Base-by-base conservation (phyloP, 257 asterid genomes). In the Oldenlandia corymbosa region DNA sequence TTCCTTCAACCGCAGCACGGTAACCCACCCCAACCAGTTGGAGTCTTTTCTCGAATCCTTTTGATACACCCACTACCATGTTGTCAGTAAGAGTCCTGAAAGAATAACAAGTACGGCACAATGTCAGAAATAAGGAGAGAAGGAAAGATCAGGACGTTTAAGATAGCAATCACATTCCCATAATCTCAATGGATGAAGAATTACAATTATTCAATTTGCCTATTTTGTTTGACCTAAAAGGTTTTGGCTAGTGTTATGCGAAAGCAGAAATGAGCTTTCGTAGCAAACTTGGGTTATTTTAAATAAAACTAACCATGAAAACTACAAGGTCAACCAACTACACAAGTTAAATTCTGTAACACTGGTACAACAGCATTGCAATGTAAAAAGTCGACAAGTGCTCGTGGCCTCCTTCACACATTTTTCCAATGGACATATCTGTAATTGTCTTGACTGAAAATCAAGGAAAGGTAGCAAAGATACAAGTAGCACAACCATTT, bases 11-110 rank as follows among this genome's bases (percentile, higher is more conserved):
- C 0, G 84, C 71, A 34, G 99, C 99, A 76, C 97, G 97, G 70
- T 89, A 89, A 28, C 99, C 99, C 2, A 95, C 92, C 26, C 99
- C 99, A 23, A 92, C 68, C 76, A 92, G 73, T 76, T 92, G 97
- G 57, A 92, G 97, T 77, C 71, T 89, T 83, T 92, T 92, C 75
- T 92, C 99, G 24, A 89, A 92, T 20, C 96, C 99, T 78, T 87
- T 89, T 1, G 99, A 92, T 26, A 92, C 97, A 0, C 99, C 99
- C 68, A 92, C 97, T 64, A 92, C 82, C 88, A 92, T 89, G 94
- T 92, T 92, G 68, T 87, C 89, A 0, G 96, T 92, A 11, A 92
- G 95, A 41, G 99, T 89, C 95, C 97, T 92, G 93, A 14, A 49
- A 20, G 2, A 27, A 20, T 6, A 27, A 8, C 27, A 7, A 60